Percentiles rank a stretch among this genome's conserved stretches.
Conservation (phyloP, 441 rosid species). For the Aleurites moluccanus region DNA sequence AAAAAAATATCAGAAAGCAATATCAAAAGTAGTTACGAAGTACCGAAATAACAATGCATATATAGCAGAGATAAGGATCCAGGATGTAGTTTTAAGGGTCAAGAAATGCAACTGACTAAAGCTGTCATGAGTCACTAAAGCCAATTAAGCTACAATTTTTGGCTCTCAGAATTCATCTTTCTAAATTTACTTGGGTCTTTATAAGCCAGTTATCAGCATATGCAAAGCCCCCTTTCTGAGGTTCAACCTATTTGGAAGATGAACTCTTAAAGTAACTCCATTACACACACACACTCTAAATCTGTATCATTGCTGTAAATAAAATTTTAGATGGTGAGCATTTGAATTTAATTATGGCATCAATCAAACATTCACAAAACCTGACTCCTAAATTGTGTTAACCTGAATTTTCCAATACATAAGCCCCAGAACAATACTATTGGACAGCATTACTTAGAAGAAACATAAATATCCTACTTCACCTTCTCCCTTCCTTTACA, state of each 20-base stretch:
- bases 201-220: not conserved
- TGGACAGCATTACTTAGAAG: not conserved
- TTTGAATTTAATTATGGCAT: not conserved
- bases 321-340: not conserved
- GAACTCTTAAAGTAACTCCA: not conserved
- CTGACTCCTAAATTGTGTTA: not conserved
- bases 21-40: constrained; percentile 7
- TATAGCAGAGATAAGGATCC: not conserved
- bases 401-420: not conserved
- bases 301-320: not conserved
- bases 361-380: not conserved
- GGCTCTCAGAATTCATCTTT: not conserved
- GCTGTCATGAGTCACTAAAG: not conserved
- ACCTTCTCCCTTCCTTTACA: not conserved
- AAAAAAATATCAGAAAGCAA: constrained; percentile 18
- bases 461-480: not conserved
- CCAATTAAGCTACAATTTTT: not conserved
- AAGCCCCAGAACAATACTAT: not conserved
- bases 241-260: not conserved
- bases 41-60: not conserved
- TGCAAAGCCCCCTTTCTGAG: not conserved
- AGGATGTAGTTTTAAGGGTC: constrained; percentile 1
- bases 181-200: not conserved
- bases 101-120: not conserved
- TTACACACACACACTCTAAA: not conserved